phyloP scores from a whole-genome alignment of 2,329 filamentous ascomycete genomes.

The Botrytis deweyae region DNA sequence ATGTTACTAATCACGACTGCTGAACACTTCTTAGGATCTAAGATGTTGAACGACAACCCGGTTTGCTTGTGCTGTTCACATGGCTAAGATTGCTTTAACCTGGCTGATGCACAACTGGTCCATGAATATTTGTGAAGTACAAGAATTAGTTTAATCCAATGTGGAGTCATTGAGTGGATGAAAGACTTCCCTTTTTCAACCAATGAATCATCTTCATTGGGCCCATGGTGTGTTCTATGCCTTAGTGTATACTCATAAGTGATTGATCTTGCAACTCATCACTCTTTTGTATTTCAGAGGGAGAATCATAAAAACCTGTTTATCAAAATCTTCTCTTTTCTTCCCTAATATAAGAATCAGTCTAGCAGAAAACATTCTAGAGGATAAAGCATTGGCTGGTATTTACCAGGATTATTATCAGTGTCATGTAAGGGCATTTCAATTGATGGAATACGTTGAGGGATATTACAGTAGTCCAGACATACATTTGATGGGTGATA shows the following conservation, averaged over 20 bases:
- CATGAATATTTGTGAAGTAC: neutral
- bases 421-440: no score
- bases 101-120: neutral
- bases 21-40: neutral
- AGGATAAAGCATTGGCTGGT: no score
- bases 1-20: neutral
- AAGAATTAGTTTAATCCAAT: neutral
- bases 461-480: no score
- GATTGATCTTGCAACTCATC: rapidly evolving
- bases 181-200: neutral
- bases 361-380: neutral
- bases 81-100: neutral
- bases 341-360: rapidly evolving
- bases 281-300: neutral
- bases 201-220: neutral
- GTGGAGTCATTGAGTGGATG: neutral
- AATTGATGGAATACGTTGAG: no score
- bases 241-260: rapidly evolving
- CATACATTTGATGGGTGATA: no score
- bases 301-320: rapidly evolving
- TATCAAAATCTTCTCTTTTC: rapidly evolving
- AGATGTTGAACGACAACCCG: neutral
- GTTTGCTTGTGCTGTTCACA: neutral
- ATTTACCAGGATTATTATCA: no score
- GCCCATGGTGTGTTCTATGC: rapidly evolving